Percentiles rank a stretch among this genome's conserved stretches.
Conservation (phyloP, 371 early-diverging fungal genomes). For the Nosema muscidifuracis region DNA sequence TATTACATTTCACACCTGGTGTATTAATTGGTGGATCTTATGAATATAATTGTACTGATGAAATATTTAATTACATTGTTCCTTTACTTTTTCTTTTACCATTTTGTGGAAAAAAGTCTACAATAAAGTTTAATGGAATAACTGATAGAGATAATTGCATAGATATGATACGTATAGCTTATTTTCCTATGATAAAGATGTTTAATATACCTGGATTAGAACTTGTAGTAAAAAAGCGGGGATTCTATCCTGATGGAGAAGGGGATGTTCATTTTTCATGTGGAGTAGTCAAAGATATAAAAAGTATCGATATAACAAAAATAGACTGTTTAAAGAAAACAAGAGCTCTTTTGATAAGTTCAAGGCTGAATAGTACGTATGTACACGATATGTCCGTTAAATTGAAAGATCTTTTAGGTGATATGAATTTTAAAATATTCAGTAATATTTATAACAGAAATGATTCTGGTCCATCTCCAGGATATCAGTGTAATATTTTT, state of each 20-base stretch:
- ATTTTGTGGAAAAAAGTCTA: constrained; percentile 75
- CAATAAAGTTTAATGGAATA: constrained; percentile 73
- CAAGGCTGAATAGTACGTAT: constrained; percentile 81
- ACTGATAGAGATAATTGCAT: constrained; percentile 72
- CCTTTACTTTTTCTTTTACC: constrained; percentile 78
- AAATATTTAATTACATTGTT: constrained; percentile 65
- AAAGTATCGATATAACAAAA: constrained; percentile 71
- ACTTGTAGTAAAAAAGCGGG: constrained; percentile 71
- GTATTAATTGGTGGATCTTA: constrained; percentile 30
- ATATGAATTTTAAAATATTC: constrained; percentile 85
- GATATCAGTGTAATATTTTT: constrained; percentile 47
- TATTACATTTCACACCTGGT: constrained; percentile 26
- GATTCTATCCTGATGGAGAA: constrained; percentile 84
- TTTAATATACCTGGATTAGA: constrained; percentile 31
- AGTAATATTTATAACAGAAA: constrained; percentile 86
- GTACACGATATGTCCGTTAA: constrained; percentile 81
- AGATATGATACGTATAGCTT: constrained; percentile 38
- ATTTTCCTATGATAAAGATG: constrained; percentile 20
- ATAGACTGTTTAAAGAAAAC: constrained; percentile 73
- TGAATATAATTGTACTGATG: constrained; percentile 11
- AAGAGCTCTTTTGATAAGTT: constrained; percentile 80
- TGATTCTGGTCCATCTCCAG: constrained; percentile 70
- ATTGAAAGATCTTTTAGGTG: constrained; percentile 72
- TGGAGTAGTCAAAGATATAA: constrained; percentile 71
- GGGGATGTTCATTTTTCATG: constrained; percentile 79